Base-by-base conservation (phyloP, 805 yeast species). In the Candida dajiaensis region DNA sequence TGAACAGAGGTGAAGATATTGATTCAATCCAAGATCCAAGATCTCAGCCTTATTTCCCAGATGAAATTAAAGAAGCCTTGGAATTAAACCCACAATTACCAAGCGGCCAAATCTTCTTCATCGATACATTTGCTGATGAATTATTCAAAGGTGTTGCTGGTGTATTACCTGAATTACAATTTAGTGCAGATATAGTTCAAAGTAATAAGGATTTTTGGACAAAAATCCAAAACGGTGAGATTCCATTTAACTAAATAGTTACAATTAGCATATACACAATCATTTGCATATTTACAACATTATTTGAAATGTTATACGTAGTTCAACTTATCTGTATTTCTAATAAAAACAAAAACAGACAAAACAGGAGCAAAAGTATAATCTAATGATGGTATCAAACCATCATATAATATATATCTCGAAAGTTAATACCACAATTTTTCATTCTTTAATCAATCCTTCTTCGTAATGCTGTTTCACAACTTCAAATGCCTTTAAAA, bases 401-500 rank as follows among this genome's bases (percentile, higher is more conserved):
- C 38, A 35, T 26, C 18, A 11, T 22, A 9, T 18, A 15, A n/a
- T 11, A 26, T 20, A 35, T 18, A 16, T n/a, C n/a, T n/a, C n/a
- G n/a, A n/a, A n/a, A n/a, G n/a, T n/a, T n/a, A 12, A 18, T 19
- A 19, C 20, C 23, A 16, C 20, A n/a, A 19, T 18, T 7, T 8
- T 21, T 41, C n/a, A 50, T 23, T 48, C 55, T 43, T 63, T 67
- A 37, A 68, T 66, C 36, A 60, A 45, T 6, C 72, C 70, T 7
- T 60, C 64, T 48, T 70, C 76, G 54, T 72, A 72, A 40, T 73
- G 72, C 33, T 76, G 83, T 58, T 79, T 80, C 40, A 92, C 96
- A 47, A 82, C 83, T 50, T 81, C 86, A 69, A 94, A 94, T 33
- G 96, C 95, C 69, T 94, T 94, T 58, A 94, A 69, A 64, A 94